A percentile compares a stretch with the other conserved stretches of the same genome.
phyloP scores from a whole-genome alignment of 208 protist species.

The Naegleria lovaniensis region DNA sequence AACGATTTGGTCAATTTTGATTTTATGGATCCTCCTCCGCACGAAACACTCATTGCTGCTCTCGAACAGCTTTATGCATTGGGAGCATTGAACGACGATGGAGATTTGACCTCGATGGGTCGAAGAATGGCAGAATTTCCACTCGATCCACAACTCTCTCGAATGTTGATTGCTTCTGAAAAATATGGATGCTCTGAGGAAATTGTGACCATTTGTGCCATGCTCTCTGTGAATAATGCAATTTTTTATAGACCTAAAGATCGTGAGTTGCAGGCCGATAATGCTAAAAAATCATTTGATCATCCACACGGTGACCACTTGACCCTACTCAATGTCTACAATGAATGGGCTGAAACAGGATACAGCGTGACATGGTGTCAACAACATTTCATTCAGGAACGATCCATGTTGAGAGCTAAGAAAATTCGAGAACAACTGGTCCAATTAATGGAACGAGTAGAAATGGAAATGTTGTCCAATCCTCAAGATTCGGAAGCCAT shows the following conservation, averaged over 20 bases:
- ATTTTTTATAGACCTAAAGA: constrained; percentile 91
- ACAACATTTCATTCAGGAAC: constrained; percentile 80
- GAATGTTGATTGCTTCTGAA: constrained; percentile 70
- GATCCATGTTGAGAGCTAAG: constrained; percentile 67
- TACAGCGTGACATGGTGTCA: constrained; percentile 65
- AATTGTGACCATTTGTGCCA: constrained; percentile 73
- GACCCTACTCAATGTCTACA: constrained; percentile 80
- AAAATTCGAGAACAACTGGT: constrained; percentile 63
- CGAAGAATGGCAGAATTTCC: constrained; percentile 97
- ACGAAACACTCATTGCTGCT: constrained; percentile 89
- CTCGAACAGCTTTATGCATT: constrained; percentile 95
- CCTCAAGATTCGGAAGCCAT: constrained; percentile 43
- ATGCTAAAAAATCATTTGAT: constrained; percentile 58
- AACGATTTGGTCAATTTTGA: constrained; percentile 92
- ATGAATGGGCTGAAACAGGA: constrained; percentile 50
- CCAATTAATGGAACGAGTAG: constrained; percentile 65
- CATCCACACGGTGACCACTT: constrained; percentile 77
- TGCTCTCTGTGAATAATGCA: constrained; percentile 82
- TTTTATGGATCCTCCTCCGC: constrained; percentile 97
- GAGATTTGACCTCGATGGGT: constrained; percentile 87
- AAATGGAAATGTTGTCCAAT: constrained; percentile 54
- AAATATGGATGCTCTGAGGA: constrained; percentile 66
- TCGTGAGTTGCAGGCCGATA: constrained; percentile 61
- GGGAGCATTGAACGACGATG: constrained; percentile 94
- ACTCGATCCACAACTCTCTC: constrained; percentile 93